Conservation (phyloP, 371 early-diverging fungal genomes). For the Rhizopus microsporus region DNA sequence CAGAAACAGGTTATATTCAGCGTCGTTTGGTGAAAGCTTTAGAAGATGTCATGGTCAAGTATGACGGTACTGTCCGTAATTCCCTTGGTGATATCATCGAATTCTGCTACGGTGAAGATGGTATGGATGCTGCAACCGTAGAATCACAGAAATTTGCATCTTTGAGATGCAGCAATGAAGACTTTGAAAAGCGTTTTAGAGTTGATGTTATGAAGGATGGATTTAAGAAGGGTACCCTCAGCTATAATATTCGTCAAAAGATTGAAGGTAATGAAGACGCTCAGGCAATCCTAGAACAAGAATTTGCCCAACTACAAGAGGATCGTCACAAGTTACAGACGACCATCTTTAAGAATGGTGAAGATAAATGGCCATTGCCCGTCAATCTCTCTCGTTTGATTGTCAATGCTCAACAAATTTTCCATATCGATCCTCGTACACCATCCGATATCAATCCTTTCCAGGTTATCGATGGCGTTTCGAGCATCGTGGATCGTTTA, state of each 20-base stretch:
- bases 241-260: constrained; percentile 63
- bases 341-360: constrained; percentile 78
- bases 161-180: constrained; percentile 65
- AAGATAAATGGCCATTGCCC: constrained; percentile 86
- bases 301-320: constrained; percentile 72
- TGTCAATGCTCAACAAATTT: constrained; percentile 88
- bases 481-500: constrained; percentile 69
- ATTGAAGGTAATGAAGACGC: constrained; percentile 70
- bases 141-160: constrained; percentile 84
- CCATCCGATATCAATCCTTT: constrained; percentile 89
- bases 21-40: constrained; percentile 99
- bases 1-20: constrained; percentile 99
- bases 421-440: constrained; percentile 79
- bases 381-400: constrained; percentile 90
- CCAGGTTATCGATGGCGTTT: constrained; percentile 75
- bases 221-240: constrained; percentile 67
- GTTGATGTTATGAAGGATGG: constrained; percentile 75
- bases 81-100: constrained; percentile 93
- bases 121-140: constrained; percentile 95
- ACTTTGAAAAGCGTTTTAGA: constrained; percentile 79
- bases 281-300: constrained; percentile 78
- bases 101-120: constrained; percentile 99
- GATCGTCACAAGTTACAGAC: constrained; percentile 79
- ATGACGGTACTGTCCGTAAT: constrained; percentile 98
- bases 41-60: constrained; percentile 98